Evolutionary conservation across 768 basidiomycete genomes (phyloP).

Genomic region (Polyporus arcularius): DNA sequence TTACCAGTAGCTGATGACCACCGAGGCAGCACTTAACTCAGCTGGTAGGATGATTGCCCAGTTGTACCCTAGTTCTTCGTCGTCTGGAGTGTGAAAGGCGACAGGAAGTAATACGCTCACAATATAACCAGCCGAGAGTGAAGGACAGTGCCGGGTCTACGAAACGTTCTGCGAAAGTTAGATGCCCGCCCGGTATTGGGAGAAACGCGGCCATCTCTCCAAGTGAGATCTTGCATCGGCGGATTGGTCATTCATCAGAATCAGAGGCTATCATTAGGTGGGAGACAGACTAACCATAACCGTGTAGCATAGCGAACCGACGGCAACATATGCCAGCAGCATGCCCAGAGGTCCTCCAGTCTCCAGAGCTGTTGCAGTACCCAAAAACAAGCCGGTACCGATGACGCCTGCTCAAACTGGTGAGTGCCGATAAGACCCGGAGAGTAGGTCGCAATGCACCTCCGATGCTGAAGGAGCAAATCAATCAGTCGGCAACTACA

Average conservation of each 20-base stretch:
- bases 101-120: conserved; percentile 13
- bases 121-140: conserved; percentile 45
- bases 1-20: conserved; percentile 53
- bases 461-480: too few relatives aligned
- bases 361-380: conserved; percentile 45
- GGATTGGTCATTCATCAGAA: background rate
- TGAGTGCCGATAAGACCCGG: too few relatives aligned
- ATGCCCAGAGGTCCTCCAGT: conserved; percentile 51
- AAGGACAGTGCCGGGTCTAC: conserved; percentile 49
- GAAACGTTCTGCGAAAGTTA: conserved; percentile 49
- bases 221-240: conserved; percentile 25
- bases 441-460: too few relatives aligned
- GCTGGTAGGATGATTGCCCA: conserved; percentile 40
- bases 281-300: conserved; percentile 35
- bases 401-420: conserved; percentile 29
- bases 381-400: conserved; percentile 61
- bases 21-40: conserved; percentile 51
- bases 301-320: conserved; percentile 38
- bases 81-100: background rate
- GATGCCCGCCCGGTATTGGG: conserved; percentile 49
- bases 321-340: conserved; percentile 41
- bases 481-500: too few relatives aligned
- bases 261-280: background rate
- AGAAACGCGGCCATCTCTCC: conserved; percentile 51
- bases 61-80: conserved; percentile 30